Evolutionary conservation across 108 stramenopile species (phyloP).

Genomic region (Thalassiosira profunda): DNA sequence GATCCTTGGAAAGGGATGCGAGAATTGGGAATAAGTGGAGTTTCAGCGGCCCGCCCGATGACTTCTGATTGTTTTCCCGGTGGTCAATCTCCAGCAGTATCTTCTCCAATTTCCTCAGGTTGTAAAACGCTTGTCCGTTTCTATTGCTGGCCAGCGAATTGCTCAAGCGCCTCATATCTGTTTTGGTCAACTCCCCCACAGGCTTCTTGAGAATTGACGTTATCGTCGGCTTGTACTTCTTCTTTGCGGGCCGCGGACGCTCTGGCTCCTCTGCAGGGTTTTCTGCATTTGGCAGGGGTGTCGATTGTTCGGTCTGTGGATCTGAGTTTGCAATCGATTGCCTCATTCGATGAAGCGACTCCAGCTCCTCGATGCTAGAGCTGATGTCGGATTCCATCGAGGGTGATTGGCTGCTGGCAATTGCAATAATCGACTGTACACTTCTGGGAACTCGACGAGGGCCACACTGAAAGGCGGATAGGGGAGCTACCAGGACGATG

Average conservation of each 20-base stretch:
- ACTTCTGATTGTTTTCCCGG: background rate
- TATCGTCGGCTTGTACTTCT: background rate
- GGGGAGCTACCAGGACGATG: too few relatives aligned
- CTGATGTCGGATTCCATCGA: background rate
- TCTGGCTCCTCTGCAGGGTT: background rate
- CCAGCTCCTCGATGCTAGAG: slow-evolving; percentile 2
- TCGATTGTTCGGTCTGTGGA: background rate
- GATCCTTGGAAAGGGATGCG: slow-evolving; percentile 25
- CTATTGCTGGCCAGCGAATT: slow-evolving; percentile 12
- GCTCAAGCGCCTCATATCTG: slow-evolving; percentile 12
- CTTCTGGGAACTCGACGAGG: too few relatives aligned
- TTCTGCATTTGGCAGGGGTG: background rate
- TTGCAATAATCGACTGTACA: background rate
- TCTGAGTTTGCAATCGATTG: background rate
- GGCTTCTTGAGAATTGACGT: slow-evolving; percentile 7
- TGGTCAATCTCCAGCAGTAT: slow-evolving; percentile 22
- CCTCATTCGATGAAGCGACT: background rate
- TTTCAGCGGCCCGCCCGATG: slow-evolving; percentile 3
- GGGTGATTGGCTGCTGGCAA: background rate
- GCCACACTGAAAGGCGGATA: too few relatives aligned
- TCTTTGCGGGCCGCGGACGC: background rate
- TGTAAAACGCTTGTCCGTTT: slow-evolving; percentile 5
- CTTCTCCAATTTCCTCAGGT: slow-evolving; percentile 11
- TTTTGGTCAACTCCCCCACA: slow-evolving; percentile 1
- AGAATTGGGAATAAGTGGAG: slow-evolving; percentile 28